Evolutionary conservation across 768 basidiomycete species (phyloP).

Genomic region (Termitomyces sp.): DNA sequence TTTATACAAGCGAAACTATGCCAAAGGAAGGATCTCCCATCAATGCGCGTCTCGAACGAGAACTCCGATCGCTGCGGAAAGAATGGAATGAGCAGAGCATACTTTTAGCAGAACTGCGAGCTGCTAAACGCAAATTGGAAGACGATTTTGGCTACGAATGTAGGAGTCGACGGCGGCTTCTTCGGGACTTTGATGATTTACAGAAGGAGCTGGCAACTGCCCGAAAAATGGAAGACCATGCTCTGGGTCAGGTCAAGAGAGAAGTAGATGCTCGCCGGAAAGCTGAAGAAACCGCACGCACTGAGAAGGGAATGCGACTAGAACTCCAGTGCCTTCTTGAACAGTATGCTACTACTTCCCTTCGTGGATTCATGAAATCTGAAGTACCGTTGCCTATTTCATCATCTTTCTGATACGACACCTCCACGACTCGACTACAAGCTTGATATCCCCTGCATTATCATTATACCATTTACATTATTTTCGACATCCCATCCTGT

Average conservation of each 20-base stretch:
- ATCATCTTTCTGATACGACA: neutral
- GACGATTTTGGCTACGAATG: constrained; percentile 33
- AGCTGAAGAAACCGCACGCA: constrained; percentile 57
- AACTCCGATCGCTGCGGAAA: constrained; percentile 36
- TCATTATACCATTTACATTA: neutral
- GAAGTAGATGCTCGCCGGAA: constrained; percentile 63
- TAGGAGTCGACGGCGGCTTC: constrained; percentile 31
- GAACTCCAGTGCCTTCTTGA: constrained; percentile 12
- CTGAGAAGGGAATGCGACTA: constrained; percentile 19
- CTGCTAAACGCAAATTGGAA: constrained; percentile 43
- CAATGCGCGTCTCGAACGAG: constrained; percentile 25
- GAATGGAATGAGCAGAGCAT: constrained; percentile 23
- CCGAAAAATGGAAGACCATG: constrained; percentile 25
- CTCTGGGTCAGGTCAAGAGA: constrained; percentile 22
- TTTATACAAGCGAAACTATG: neutral
- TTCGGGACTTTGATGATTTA: constrained; percentile 29
- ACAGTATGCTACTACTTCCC: constrained; percentile 5
- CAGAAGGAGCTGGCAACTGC: constrained; percentile 28
- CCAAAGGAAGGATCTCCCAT: neutral
- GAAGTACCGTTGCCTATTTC: neutral
- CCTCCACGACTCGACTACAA: neutral
- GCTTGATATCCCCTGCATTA: constrained; percentile 8
- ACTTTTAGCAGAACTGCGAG: constrained; percentile 28
- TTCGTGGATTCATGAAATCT: constrained; percentile 7
- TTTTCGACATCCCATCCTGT: neutral